Percentiles rank a stretch among this genome's conserved stretches.
These are phyloP conservation scores for Colletotrichum eleusines DNA, from an alignment of 2,329 filamentous ascomycete genomes.

Conservation along the genomic window DNA sequence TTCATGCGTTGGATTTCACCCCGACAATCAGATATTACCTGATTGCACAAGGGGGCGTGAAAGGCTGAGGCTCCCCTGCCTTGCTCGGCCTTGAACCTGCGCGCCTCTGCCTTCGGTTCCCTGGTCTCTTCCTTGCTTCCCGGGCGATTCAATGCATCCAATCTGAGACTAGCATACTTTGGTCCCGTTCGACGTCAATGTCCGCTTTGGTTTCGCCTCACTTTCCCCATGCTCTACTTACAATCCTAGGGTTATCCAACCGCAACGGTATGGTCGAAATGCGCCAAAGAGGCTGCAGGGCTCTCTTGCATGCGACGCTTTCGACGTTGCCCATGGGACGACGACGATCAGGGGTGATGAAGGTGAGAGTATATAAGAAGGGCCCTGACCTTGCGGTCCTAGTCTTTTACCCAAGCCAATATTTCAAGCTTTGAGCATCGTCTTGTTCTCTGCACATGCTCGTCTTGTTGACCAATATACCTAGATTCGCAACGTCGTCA, in stretches of 20 bases:
- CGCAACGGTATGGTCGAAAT: neutral
- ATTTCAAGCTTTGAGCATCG: neutral
- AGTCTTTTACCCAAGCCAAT: neutral
- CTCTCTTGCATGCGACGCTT: neutral
- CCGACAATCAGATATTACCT: conserved; percentile 10
- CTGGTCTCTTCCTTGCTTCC: neutral
- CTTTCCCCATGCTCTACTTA: neutral
- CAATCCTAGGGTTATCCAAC: neutral
- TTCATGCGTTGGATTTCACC: conserved; percentile 1
- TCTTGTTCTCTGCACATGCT: conserved; percentile 25
- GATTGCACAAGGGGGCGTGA: neutral
- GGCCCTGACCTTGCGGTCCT: neutral
- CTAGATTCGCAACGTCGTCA: conserved; percentile 4
- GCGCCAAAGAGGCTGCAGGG: conserved; percentile 1
- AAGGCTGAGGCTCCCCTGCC: neutral
- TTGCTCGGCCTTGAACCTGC: conserved; percentile 5
- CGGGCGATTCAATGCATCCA: neutral
- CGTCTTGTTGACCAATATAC: conserved; percentile 2
- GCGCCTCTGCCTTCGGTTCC: neutral
- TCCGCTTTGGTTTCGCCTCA: neutral
- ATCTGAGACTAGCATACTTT: neutral
- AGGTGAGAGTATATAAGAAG: conserved; percentile 26
- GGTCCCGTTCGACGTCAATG: neutral
- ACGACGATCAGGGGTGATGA: neutral
- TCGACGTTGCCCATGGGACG: neutral